phyloP scores from a whole-genome alignment of 2,329 filamentous ascomycete species.

The Cercospora canescens region DNA sequence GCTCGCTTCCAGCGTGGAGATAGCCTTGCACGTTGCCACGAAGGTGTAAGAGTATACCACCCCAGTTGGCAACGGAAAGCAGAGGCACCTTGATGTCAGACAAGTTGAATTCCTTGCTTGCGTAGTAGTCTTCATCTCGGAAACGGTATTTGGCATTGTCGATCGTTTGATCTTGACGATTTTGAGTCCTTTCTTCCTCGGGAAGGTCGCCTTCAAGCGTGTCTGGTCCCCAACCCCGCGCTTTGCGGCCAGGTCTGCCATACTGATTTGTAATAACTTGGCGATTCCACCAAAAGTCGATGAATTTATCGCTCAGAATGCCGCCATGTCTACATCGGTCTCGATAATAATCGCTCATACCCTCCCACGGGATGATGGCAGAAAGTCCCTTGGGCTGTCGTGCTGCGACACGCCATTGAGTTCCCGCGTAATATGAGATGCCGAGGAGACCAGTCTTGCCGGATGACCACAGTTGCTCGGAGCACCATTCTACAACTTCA shows the following conservation, averaged over 20 bases:
- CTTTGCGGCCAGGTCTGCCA: slow-evolving; percentile 48
- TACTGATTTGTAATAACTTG: slow-evolving; percentile 71
- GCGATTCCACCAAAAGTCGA: slow-evolving; percentile 66
- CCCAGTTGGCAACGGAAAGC: slow-evolving; percentile 69
- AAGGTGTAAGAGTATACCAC: slow-evolving; percentile 67
- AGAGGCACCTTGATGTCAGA: slow-evolving; percentile 67
- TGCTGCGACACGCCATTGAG: slow-evolving; percentile 45
- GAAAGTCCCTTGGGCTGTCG: slow-evolving; percentile 44
- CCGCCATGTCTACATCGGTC: slow-evolving; percentile 50
- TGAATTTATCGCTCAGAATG: slow-evolving; percentile 42
- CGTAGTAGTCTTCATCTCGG: slow-evolving; percentile 64
- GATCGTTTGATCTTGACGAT: slow-evolving; percentile 43
- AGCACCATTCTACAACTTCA: slow-evolving; percentile 47
- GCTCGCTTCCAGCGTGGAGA: slow-evolving; percentile 61
- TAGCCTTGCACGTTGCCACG: slow-evolving; percentile 70
- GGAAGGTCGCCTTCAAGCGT: slow-evolving; percentile 61
- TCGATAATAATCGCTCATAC: slow-evolving; percentile 48
- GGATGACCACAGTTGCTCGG: slow-evolving; percentile 47
- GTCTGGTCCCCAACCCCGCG: slow-evolving; percentile 52
- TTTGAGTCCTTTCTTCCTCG: slow-evolving; percentile 52
- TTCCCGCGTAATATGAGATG: slow-evolving; percentile 46
- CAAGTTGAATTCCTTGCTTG: slow-evolving; percentile 64
- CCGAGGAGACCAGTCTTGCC: slow-evolving; percentile 47
- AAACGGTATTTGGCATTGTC: slow-evolving; percentile 56
- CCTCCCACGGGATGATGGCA: slow-evolving; percentile 52